A percentile compares a stretch with the other conserved stretches of the same genome.
Evolutionary conservation across 495 filamentous ascomycete genomes (phyloP).

Genomic region (Lichina pygmaea): DNA sequence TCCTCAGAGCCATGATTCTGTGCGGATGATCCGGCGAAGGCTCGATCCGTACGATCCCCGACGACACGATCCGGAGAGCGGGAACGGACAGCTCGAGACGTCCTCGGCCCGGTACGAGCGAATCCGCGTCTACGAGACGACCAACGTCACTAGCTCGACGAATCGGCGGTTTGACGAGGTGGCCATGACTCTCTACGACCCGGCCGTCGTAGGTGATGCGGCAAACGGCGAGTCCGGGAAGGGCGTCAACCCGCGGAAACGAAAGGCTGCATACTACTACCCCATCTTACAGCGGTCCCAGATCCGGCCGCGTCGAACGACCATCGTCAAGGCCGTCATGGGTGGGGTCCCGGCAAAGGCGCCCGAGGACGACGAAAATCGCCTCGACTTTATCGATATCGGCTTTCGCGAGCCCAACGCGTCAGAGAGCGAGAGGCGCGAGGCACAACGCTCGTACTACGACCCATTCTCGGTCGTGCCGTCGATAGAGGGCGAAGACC

Average conservation of each 20-base stretch:
- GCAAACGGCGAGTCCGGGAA: constrained; percentile 17
- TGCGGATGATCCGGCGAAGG: constrained; percentile 38
- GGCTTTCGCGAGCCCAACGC: constrained; percentile 21
- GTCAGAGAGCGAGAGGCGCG: constrained; percentile 16
- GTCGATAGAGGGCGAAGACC: too few relatives aligned
- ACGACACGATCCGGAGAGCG: constrained; percentile 29
- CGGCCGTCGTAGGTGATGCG: constrained; percentile 23
- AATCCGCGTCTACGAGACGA: constrained; percentile 63
- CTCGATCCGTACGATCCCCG: constrained; percentile 44
- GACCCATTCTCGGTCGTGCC: too few relatives aligned
- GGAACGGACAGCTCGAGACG: constrained; percentile 14
- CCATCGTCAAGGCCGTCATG: constrained; percentile 20
- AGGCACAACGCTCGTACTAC: too few relatives aligned
- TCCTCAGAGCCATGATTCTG: constrained; percentile 24
- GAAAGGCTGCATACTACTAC: constrained; percentile 71
- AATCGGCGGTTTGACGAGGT: constrained; percentile 27
- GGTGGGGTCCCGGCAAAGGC: constrained; percentile 16
- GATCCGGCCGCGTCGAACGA: constrained; percentile 26
- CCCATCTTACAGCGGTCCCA: constrained; percentile 47
- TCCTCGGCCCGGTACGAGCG: constrained; percentile 45
- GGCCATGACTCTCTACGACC: constrained; percentile 34
- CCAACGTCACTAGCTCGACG: constrained; percentile 30
- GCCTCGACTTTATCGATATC: constrained; percentile 27
- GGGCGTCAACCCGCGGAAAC: constrained; percentile 14
- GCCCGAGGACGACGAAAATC: constrained; percentile 12